A percentile compares a stretch with the other conserved stretches of the same genome.
Conservation (phyloP, 2,329 filamentous ascomycete species). For the Epichloe aotearoae region DNA sequence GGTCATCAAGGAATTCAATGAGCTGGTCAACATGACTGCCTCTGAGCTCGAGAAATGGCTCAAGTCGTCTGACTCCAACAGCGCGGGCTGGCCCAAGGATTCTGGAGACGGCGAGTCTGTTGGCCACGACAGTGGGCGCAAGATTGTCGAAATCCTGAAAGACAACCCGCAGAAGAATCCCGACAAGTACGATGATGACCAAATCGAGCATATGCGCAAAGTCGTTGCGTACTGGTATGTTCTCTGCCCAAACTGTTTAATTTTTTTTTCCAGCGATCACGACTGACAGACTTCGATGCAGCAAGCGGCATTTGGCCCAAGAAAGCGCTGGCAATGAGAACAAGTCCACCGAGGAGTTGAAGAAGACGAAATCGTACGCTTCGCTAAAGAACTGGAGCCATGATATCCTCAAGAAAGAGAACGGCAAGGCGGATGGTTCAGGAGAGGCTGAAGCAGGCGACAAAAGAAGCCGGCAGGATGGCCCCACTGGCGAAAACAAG, state of each 20-base stretch:
- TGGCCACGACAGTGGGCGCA: slow-evolving; percentile 49
- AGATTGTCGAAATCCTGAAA: slow-evolving; percentile 49
- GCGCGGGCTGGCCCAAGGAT: slow-evolving; percentile 47
- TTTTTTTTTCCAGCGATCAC: neutral
- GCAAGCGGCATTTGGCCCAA: slow-evolving; percentile 52
- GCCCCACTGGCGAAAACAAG: slow-evolving; percentile 16
- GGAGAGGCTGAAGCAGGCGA: slow-evolving; percentile 10
- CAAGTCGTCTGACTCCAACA: slow-evolving; percentile 40
- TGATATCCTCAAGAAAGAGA: slow-evolving; percentile 32
- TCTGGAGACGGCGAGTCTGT: slow-evolving; percentile 46
- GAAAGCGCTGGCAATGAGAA: slow-evolving; percentile 45
- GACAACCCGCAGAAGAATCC: slow-evolving; percentile 46
- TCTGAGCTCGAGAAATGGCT: slow-evolving; percentile 50
- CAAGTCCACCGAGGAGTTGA: slow-evolving; percentile 30
- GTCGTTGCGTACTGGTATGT: slow-evolving; percentile 47
- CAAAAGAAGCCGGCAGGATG: slow-evolving; percentile 15
- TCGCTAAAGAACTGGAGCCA: slow-evolving; percentile 52
- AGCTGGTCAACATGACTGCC: slow-evolving; percentile 52
- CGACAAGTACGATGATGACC: slow-evolving; percentile 41
- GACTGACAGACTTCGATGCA: slow-evolving; percentile 6
- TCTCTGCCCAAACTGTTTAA: neutral
- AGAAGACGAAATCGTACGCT: slow-evolving; percentile 39
- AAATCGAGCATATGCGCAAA: slow-evolving; percentile 45
- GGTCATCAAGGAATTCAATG: slow-evolving; percentile 45
- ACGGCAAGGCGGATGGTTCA: slow-evolving; percentile 4